phyloP scores from a whole-genome alignment of 768 basidiomycete genomes.

The Coprinopsis strossmayeri region DNA sequence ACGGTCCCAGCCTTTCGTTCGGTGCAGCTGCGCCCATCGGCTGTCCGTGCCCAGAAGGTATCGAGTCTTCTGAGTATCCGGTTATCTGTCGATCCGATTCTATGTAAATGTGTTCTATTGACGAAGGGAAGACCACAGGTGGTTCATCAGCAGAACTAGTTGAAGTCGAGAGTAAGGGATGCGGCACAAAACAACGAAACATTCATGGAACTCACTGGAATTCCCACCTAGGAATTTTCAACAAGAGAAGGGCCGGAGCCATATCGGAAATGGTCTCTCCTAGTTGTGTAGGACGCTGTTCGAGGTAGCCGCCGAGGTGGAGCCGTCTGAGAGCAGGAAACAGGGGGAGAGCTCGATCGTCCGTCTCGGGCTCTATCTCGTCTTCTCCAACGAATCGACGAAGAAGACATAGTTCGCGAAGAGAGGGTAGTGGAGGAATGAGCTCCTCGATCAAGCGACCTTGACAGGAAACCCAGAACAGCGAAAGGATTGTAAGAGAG shows the following conservation, averaged over 20 bases:
- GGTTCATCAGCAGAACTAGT: too few relatives aligned
- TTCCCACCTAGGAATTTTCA: background rate
- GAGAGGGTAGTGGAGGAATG: background rate
- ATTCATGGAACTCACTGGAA: background rate
- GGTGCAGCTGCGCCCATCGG: too few relatives aligned
- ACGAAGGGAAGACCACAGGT: too few relatives aligned
- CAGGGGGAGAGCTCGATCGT: background rate
- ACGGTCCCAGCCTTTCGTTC: too few relatives aligned
- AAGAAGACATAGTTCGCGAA: conserved; percentile 1
- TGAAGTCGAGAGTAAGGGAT: too few relatives aligned
- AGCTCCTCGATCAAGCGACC: conserved; percentile 2
- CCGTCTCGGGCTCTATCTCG: conserved; percentile 5
- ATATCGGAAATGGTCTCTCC: background rate
- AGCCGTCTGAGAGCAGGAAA: conserved; percentile 4
- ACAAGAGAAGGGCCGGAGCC: background rate
- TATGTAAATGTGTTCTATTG: too few relatives aligned
- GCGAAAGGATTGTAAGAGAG: conserved; percentile 1
- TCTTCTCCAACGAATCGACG: background rate
- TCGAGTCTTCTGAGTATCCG: too few relatives aligned
- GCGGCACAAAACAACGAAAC: too few relatives aligned
- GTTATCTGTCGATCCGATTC: too few relatives aligned
- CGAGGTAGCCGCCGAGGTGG: conserved; percentile 2
- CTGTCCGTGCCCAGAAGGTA: too few relatives aligned
- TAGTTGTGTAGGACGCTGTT: background rate
- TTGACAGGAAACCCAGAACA: conserved; percentile 2